Base-by-base conservation (phyloP, 306 rosid species). In the Aeschynomene evenia region DNA sequence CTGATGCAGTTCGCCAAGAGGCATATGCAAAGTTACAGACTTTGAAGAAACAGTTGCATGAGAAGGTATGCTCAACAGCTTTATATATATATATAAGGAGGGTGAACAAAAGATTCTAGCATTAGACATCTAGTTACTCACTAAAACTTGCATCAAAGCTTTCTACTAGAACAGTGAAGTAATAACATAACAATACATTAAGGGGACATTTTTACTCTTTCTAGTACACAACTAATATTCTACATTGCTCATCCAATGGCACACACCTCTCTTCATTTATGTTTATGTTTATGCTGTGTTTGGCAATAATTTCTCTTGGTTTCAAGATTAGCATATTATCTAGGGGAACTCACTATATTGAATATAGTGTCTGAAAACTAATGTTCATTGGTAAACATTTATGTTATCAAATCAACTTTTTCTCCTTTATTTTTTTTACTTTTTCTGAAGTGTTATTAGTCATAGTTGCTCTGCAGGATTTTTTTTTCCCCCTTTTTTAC, bases 1-100 rank as follows among this genome's bases (percentile, higher is more conserved):
- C 96, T 33, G 87, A 88, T 84, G 82, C 69, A 61, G 67, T 69
- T 76, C 97, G 97, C 49, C 97, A 88, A 82, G 91, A 86, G 63
- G 87, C 97, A 54, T 87, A 82, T 37, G 80, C 76, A 11, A 76
- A 88, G 79, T 74, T 84, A 57, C 88, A 79, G 68, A 48, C 85
- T 79, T 63, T 82, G 85, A 91, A 64, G 79, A 82, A 81, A 74
- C 88, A 84, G 52, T 69, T 78, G 24, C 74, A 85, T 68, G 89
- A 82, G 56, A 91, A 88, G 97, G 96, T 88, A 15, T 67, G 73
- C 61, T 63, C 14, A n/a, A n/a, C n/a, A n/a, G n/a, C n/a, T n/a
- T n/a, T n/a, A n/a, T n/a, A n/a, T n/a, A n/a, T n/a, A n/a, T n/a
- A n/a, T n/a, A 62, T 10, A 15, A 34, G n/a, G 9, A 14, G n/a